Evolutionary conservation across 192 early-diverging fungal species (phyloP), one percentile per base, ranked within the genome.

Genomic region (Thamnidium elegans): DNA sequence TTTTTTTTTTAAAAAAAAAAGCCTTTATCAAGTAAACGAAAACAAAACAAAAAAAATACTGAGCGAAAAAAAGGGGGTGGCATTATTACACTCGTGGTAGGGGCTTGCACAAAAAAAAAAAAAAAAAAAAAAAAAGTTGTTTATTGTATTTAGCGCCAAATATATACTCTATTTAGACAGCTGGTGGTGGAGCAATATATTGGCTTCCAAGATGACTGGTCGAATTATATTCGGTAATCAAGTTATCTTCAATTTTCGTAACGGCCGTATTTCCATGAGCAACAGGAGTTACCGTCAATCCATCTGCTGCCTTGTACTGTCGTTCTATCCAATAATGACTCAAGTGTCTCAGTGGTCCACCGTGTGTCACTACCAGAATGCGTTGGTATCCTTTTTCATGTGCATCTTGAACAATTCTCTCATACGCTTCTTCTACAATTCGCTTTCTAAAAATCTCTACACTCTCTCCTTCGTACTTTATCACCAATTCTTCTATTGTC

Each of bases 291-390:
- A 54, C 34, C 6, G 47, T 32, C 1, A 47, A 8, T 2, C 14
- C 19, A 39, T 52, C 26, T 0, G 3, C 11, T 14, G 14, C 14
- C 7, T 17, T 30, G 7, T 61, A 68, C 0, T 30, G 43, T 3
- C 17, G 23, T 8, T 63, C 43, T 11, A 50, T n/a, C 68, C 68
- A 70, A 52, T 54, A 70, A 1, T 15, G 9, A 0, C 43, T 30
- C 0, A 70, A 44, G 3, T 32, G 31, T 42, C 36, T 42, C 11
- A 73, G 51, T 13, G 51, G 50, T 14, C 71, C 71, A 47, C 71
- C 71, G 11, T 73, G 71, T 2, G 66, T 68, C 2, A 73, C 66
- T 2, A 73, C 51, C 13, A 73, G 31, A 14, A 73, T 54, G 21
- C 63, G 42, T 10, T 44, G 9, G 20, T 68, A 44, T 6, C 50